Evolutionary conservation across 1,284 basidiomycete genomes (phyloP).

Genomic region (Pterula multifida): DNA sequence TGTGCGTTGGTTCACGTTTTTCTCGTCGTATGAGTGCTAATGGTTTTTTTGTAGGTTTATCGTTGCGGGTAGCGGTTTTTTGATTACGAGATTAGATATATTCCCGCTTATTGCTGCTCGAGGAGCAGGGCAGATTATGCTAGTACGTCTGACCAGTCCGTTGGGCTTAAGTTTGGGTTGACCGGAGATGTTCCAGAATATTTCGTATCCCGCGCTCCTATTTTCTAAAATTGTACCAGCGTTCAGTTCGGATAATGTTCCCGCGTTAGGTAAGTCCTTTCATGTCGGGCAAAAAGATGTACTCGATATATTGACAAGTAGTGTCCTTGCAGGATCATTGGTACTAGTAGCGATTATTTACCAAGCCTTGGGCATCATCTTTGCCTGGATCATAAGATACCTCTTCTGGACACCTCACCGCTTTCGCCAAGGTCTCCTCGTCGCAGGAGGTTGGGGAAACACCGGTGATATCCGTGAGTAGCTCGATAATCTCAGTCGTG

Average conservation of each 20-base stretch:
- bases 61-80: constrained; percentile 41
- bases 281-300: not conserved
- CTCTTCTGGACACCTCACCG: constrained; percentile 71
- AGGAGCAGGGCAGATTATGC: constrained; percentile 45
- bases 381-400: constrained; percentile 48
- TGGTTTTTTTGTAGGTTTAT: constrained; percentile 31
- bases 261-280: constrained; percentile 38
- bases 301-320: not conserved
- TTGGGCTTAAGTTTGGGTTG: too few relatives aligned
- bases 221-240: constrained; percentile 72
- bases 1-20: constrained; percentile 26
- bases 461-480: constrained; percentile 59
- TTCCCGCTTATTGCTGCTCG: constrained; percentile 46
- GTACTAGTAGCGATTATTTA: constrained; percentile 42
- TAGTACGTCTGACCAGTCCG: constrained; percentile 28
- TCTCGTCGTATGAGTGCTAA: not conserved
- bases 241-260: constrained; percentile 54
- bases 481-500: too few relatives aligned
- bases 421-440: constrained; percentile 57
- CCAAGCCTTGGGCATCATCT: constrained; percentile 35
- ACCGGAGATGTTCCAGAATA: constrained; percentile 31
- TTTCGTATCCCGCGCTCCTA: constrained; percentile 58
- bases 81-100: constrained; percentile 47
- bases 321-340: constrained; percentile 32
- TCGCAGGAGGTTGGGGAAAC: constrained; percentile 56